A percentile compares a stretch with the other conserved stretches of the same genome.
Evolutionary conservation across 1,139 yeast genomes (phyloP).

Genomic region (Saccharomycopsis crataegensis): DNA sequence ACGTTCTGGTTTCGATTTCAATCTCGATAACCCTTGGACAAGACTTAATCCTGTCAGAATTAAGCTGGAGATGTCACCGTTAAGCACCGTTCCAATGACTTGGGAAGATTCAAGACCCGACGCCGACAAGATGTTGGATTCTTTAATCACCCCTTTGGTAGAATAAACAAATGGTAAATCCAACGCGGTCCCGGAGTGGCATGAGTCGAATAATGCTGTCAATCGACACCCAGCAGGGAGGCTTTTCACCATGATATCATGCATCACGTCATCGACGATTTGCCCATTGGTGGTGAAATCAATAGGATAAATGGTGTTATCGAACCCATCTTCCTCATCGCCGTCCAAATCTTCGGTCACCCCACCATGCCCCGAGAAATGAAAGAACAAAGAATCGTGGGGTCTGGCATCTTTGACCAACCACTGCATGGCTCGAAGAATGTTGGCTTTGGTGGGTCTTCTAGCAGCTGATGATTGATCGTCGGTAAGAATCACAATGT

Average conservation of each 20-base stretch:
- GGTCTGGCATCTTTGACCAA: slow-evolving; percentile 62
- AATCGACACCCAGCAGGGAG: slow-evolving; percentile 65
- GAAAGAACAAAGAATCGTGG: slow-evolving; percentile 59
- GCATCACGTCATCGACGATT: slow-evolving; percentile 60
- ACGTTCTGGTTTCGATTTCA: slow-evolving; percentile 22
- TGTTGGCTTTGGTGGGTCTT: slow-evolving; percentile 59
- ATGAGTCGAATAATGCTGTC: slow-evolving; percentile 70
- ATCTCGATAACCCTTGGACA: slow-evolving; percentile 34
- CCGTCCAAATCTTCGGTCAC: slow-evolving; percentile 61
- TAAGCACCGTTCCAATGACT: slow-evolving; percentile 51
- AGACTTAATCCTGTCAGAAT: slow-evolving; percentile 35
- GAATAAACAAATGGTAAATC: slow-evolving; percentile 71
- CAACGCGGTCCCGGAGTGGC: slow-evolving; percentile 75
- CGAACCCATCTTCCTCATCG: slow-evolving; percentile 71
- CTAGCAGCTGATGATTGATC: slow-evolving; percentile 47
- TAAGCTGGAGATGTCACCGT: slow-evolving; percentile 53
- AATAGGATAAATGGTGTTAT: slow-evolving; percentile 71
- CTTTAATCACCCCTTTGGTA: slow-evolving; percentile 71
- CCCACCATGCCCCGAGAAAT: slow-evolving; percentile 80
- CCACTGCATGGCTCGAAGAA: slow-evolving; percentile 74
- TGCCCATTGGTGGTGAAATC: slow-evolving; percentile 61
- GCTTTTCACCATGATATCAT: slow-evolving; percentile 53
- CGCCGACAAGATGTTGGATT: slow-evolving; percentile 65
- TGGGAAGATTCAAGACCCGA: slow-evolving; percentile 58
- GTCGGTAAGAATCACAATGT: slow-evolving; percentile 70